These are phyloP conservation scores for Zalaria sp. DNA, from an alignment of 2,329 filamentous ascomycete species.

Conservation along the genomic window DNA sequence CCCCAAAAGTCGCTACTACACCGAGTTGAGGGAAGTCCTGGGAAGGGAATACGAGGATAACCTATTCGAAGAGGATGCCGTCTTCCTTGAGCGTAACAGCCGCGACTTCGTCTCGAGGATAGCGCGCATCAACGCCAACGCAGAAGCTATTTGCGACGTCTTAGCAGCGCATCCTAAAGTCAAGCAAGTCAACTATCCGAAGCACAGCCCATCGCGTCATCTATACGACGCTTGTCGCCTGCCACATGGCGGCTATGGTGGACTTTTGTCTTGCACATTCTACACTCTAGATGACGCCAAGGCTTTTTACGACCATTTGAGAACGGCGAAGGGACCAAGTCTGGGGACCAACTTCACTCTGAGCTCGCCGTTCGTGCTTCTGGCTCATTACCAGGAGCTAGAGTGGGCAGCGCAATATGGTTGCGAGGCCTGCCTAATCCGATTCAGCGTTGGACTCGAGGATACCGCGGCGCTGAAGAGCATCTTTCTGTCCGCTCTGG, in stretches of 20 bases:
- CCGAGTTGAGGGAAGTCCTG: slow-evolving; percentile 51
- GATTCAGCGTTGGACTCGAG: slow-evolving; percentile 84
- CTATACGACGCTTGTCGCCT: slow-evolving; percentile 71
- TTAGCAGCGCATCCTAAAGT: slow-evolving; percentile 49
- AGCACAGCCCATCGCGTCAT: slow-evolving; percentile 51
- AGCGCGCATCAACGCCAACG: slow-evolving; percentile 70
- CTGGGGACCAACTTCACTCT: slow-evolving; percentile 95
- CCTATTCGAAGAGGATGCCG: slow-evolving; percentile 84
- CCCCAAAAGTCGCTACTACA: slow-evolving; percentile 56
- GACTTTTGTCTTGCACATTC: slow-evolving; percentile 75
- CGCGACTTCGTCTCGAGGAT: slow-evolving; percentile 78
- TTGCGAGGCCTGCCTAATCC: slow-evolving; percentile 64
- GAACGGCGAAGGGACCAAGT: slow-evolving; percentile 87
- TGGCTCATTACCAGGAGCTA: slow-evolving; percentile 84
- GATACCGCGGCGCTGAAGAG: slow-evolving; percentile 51
- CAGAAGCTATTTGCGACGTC: slow-evolving; percentile 67
- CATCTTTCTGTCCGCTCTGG: slow-evolving; percentile 56
- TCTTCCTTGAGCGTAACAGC: slow-evolving; percentile 94
- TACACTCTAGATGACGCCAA: slow-evolving; percentile 54
- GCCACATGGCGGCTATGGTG: slow-evolving; percentile 71
- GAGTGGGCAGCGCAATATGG: slow-evolving; percentile 80
- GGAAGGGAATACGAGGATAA: slow-evolving; percentile 64
- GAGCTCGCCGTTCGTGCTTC: slow-evolving; percentile 72
- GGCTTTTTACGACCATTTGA: slow-evolving; percentile 71
- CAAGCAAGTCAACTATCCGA: slow-evolving; percentile 77